Percentiles rank a stretch among this genome's conserved stretches.
Conservation (phyloP, 2,329 filamentous ascomycete species). For the Phaeosphaeriaceae sp. region DNA sequence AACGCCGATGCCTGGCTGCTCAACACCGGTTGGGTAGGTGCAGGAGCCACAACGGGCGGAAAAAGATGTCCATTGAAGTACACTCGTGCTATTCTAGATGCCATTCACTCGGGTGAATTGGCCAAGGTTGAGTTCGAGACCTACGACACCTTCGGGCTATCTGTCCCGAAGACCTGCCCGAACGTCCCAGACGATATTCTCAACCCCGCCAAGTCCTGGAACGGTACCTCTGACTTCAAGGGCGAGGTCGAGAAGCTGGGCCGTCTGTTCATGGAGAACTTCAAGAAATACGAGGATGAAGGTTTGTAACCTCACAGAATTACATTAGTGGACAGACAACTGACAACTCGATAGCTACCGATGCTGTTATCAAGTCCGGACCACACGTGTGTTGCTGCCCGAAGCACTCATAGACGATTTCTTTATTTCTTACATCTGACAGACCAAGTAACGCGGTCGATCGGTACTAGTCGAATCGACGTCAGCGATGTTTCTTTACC, state of each 20-base stretch:
- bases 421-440: conserved; percentile 11
- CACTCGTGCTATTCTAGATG: conserved; percentile 96
- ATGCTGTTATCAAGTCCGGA: conserved; percentile 55
- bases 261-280: conserved; percentile 92
- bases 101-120: conserved; percentile 96
- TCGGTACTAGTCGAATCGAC: conserved; percentile 7
- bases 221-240: conserved; percentile 80
- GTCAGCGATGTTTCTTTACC: conserved; percentile 14
- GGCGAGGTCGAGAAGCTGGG: conserved; percentile 90
- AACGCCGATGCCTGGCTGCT: conserved; percentile 97
- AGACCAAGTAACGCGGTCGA: conserved; percentile 22
- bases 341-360: conserved; percentile 52
- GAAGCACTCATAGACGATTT: conserved; percentile 31
- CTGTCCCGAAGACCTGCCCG: conserved; percentile 90
- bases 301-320: neutral
- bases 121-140: conserved; percentile 92
- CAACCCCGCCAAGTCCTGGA: conserved; percentile 95
- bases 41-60: conserved; percentile 79
- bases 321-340: neutral
- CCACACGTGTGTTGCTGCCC: conserved; percentile 51
- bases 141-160: conserved; percentile 96
- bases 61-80: conserved; percentile 99
- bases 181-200: conserved; percentile 90
- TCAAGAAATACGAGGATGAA: conserved; percentile 90
- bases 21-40: conserved; percentile 97